Evolutionary conservation across 2,329 filamentous ascomycete species (phyloP).

Genomic region (Cladosporium sp.): DNA sequence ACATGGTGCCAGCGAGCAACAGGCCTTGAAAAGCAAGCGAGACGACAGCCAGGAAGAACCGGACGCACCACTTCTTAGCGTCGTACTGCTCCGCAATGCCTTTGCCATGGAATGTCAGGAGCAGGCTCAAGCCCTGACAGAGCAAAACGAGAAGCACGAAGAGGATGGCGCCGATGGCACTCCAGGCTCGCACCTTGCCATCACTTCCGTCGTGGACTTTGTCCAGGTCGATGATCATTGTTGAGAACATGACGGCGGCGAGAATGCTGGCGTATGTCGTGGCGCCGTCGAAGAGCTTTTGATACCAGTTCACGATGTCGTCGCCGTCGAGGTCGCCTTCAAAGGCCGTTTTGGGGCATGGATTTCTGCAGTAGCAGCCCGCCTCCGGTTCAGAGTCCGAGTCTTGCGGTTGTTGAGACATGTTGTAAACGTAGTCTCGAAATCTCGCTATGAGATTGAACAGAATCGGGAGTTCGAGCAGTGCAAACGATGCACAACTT

Average conservation of each 20-base stretch:
- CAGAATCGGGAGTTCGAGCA: no score
- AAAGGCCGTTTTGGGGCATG: background rate
- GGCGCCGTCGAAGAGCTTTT: background rate
- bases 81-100: background rate
- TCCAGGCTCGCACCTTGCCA: background rate
- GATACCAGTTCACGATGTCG: constrained; percentile 1
- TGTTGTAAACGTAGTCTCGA: no score
- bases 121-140: background rate
- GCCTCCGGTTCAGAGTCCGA: no score
- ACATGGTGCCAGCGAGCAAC: background rate
- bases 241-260: constrained; percentile 4
- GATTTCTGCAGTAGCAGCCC: no score
- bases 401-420: no score
- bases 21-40: background rate
- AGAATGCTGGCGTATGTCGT: constrained; percentile 3
- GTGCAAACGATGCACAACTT: no score
- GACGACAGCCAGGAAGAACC: background rate
- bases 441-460: no score
- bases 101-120: background rate
- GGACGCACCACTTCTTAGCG: background rate
- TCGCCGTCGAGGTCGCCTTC: background rate
- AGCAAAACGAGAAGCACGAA: constrained; percentile 1
- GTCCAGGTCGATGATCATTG: constrained; percentile 1
- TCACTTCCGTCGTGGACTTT: background rate
- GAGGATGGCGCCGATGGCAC: background rate